Evolutionary conservation across 192 early-diverging fungal species (phyloP).

Genomic region (Coemansia sp.): DNA sequence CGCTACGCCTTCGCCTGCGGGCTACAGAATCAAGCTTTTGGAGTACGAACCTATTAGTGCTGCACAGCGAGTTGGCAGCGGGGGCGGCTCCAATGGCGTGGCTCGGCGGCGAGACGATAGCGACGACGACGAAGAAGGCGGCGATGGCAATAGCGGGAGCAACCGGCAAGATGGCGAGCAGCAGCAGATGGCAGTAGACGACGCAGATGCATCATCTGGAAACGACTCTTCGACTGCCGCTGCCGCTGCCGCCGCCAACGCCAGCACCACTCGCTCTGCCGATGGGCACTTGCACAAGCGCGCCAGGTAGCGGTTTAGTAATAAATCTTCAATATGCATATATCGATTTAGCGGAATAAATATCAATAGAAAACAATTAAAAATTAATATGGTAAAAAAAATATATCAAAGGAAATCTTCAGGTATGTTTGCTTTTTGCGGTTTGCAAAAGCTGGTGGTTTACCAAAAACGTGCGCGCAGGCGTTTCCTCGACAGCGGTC

Average conservation of each 20-base stretch:
- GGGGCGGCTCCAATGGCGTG: background rate
- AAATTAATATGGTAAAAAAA: background rate
- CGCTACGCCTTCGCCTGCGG: conserved; percentile 42
- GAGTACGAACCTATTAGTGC: conserved; percentile 51
- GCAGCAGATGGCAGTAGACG: background rate
- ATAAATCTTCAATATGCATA: background rate
- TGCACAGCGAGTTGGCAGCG: conserved; percentile 14
- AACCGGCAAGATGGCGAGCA: background rate
- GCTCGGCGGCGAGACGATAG: conserved; percentile 4
- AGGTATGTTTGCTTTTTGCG: conserved; percentile 11
- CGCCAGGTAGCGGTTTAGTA: background rate
- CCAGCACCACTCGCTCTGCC: too few species aligned
- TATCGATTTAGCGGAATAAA: too few species aligned
- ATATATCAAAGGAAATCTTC: background rate
- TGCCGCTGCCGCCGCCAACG: background rate
- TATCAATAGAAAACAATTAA: too few species aligned
- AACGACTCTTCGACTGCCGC: background rate
- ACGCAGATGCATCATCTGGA: background rate
- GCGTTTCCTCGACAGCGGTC: conserved; percentile 21
- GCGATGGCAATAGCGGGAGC: background rate
- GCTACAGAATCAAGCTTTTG: conserved; percentile 42
- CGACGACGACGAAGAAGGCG: conserved; percentile 22
- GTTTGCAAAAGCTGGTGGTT: conserved; percentile 29
- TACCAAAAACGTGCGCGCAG: conserved; percentile 20
- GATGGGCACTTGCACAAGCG: conserved; percentile 1